Conservation (phyloP, 2,329 filamentous ascomycete genomes). For the Monilinia vaccinii-corymbosi region DNA sequence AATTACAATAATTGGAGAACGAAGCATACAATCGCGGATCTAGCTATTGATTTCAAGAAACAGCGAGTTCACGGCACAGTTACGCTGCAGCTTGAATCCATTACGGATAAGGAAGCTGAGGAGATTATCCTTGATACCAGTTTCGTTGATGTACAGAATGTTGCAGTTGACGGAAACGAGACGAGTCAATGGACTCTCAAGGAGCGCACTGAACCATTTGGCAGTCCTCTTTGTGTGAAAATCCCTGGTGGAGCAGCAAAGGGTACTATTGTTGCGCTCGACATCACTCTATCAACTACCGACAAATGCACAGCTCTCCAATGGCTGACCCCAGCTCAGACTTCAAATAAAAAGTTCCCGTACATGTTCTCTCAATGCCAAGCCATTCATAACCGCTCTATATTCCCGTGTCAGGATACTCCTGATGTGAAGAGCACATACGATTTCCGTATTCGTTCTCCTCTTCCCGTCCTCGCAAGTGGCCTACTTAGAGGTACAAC, state of each 20-base stretch:
- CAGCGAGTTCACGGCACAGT: conserved; percentile 72
- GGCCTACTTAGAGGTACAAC: conserved; percentile 54
- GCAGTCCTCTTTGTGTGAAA: conserved; percentile 59
- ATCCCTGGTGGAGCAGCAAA: conserved; percentile 45
- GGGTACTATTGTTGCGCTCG: conserved; percentile 43
- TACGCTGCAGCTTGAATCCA: conserved; percentile 64
- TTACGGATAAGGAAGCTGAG: conserved; percentile 61
- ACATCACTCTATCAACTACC: conserved; percentile 72
- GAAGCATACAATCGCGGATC: conserved; percentile 70
- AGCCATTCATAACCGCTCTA: conserved; percentile 85
- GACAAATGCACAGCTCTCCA: conserved; percentile 84
- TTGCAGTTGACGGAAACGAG: conserved; percentile 58
- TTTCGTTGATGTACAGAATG: conserved; percentile 61
- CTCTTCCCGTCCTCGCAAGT: conserved; percentile 83
- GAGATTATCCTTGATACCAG: conserved; percentile 87
- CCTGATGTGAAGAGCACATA: conserved; percentile 96
- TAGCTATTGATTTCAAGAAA: conserved; percentile 75
- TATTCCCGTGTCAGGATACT: conserved; percentile 96
- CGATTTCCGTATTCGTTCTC: conserved; percentile 78
- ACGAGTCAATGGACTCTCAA: conserved; percentile 56
- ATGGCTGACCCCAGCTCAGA: conserved; percentile 90
- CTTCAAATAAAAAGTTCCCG: conserved; percentile 88
- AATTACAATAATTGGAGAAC: conserved; percentile 89
- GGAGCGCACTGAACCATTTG: conserved; percentile 63
- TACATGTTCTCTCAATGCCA: conserved; percentile 99